Evolutionary conservation across 2,329 filamentous ascomycete species (phyloP).

Genomic region (Curvularia hawaiiensis): DNA sequence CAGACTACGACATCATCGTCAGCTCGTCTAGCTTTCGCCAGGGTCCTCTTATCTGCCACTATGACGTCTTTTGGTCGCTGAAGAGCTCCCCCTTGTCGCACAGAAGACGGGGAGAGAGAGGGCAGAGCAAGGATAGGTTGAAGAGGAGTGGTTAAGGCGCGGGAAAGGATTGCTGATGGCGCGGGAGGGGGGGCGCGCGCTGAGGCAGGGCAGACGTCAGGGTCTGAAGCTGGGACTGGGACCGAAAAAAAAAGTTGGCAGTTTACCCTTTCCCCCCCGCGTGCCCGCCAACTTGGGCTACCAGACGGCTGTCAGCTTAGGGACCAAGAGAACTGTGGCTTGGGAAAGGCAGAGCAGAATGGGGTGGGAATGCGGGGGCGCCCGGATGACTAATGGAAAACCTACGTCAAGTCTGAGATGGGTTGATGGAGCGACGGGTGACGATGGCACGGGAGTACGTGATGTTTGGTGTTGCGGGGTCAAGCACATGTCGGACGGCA

Average conservation of each 20-base stretch:
- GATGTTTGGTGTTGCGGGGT: slow-evolving; percentile 14
- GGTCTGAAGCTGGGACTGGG: slow-evolving; percentile 1
- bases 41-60: background rate
- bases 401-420: background rate
- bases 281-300: background rate
- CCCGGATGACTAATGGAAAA: background rate
- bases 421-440: too few species aligned
- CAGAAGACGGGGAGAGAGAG: too few species aligned
- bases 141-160: background rate
- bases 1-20: slow-evolving; percentile 11
- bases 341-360: too few species aligned
- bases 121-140: too few species aligned
- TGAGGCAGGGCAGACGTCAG: slow-evolving; percentile 18
- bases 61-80: slow-evolving; percentile 9
- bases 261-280: background rate
- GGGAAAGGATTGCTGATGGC: slow-evolving; percentile 3
- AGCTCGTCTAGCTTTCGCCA: background rate
- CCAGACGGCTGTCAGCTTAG: background rate
- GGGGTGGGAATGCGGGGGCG: too few species aligned
- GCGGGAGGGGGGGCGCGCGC: background rate
- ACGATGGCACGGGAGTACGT: background rate
- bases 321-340: background rate
- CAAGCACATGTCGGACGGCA: background rate
- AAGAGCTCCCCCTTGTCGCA: background rate
- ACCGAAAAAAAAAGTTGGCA: slow-evolving; percentile 3